phyloP scores from a whole-genome alignment of 352 stramenopile genomes.

The Sclerospora graminicola region DNA sequence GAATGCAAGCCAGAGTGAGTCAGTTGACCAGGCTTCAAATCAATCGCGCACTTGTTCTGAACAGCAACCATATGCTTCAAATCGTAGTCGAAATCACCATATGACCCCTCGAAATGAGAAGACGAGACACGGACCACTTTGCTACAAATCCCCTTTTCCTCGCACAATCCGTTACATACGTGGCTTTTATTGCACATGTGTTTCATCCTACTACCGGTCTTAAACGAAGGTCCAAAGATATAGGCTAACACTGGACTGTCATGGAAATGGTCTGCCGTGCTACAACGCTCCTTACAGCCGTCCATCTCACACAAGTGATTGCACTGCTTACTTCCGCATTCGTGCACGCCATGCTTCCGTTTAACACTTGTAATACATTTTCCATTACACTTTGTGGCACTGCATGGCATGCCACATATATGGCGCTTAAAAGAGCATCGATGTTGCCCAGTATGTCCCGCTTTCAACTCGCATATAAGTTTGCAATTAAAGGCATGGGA shows the following conservation, averaged over 20 bases:
- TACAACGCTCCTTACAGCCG: constrained; percentile 22
- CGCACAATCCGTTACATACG: constrained; percentile 17
- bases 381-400: constrained; percentile 19
- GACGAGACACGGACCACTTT: constrained; percentile 25
- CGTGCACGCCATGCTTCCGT: constrained; percentile 22
- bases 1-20: constrained; percentile 17
- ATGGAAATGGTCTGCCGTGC: constrained; percentile 30
- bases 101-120: constrained; percentile 19
- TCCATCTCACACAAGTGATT: constrained; percentile 26
- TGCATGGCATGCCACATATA: constrained; percentile 20
- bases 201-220: not conserved
- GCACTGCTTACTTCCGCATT: constrained; percentile 25
- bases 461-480: constrained; percentile 8
- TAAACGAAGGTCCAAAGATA: too few relatives aligned
- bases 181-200: constrained; percentile 27
- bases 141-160: constrained; percentile 25
- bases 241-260: not conserved
- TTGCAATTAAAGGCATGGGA: constrained; percentile 24
- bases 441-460: constrained; percentile 21
- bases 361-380: constrained; percentile 23
- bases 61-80: constrained; percentile 26
- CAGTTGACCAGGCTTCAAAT: constrained; percentile 10
- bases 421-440: constrained; percentile 28
- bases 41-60: not conserved
- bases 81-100: constrained; percentile 26